Evolutionary conservation across 116 monocot species (phyloP).

Genomic region (Cymodocea nodosa): DNA sequence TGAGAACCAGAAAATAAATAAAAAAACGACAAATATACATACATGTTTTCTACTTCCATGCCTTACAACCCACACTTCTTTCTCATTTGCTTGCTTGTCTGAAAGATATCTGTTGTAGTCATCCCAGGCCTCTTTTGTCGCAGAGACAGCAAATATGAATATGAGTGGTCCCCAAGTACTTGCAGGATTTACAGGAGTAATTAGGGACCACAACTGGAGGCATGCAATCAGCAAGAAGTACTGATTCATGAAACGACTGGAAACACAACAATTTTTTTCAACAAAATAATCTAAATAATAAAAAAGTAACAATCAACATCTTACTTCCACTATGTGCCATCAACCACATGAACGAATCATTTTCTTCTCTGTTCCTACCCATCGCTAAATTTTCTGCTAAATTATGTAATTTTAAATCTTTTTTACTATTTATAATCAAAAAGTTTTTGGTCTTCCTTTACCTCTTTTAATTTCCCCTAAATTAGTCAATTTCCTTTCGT

Average conservation of each 20-base stretch:
- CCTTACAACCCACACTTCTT: constrained; percentile 81
- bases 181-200: constrained; percentile 97
- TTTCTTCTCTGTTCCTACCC: no score
- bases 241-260: constrained; percentile 97
- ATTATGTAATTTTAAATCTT: no score
- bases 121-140: constrained; percentile 98
- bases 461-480: no score
- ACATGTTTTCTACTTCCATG: constrained; percentile 71
- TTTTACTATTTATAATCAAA: no score
- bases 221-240: constrained; percentile 95
- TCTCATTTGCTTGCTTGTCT: constrained; percentile 91
- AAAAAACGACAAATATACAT: constrained; percentile 1
- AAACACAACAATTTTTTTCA: constrained; percentile 9
- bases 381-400: no score
- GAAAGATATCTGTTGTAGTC: constrained; percentile 95
- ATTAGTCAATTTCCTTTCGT: no score
- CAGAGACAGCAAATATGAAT: constrained; percentile 88
- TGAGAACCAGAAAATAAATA: neutral
- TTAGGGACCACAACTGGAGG: constrained; percentile 90
- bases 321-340: no score
- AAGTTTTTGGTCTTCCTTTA: no score
- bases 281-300: neutral
- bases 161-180: constrained; percentile 98
- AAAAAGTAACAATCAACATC: neutral
- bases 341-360: no score